Evolutionary conservation across 495 filamentous ascomycete genomes (phyloP).

Genomic region (Symbiotaphrina buchneri): DNA sequence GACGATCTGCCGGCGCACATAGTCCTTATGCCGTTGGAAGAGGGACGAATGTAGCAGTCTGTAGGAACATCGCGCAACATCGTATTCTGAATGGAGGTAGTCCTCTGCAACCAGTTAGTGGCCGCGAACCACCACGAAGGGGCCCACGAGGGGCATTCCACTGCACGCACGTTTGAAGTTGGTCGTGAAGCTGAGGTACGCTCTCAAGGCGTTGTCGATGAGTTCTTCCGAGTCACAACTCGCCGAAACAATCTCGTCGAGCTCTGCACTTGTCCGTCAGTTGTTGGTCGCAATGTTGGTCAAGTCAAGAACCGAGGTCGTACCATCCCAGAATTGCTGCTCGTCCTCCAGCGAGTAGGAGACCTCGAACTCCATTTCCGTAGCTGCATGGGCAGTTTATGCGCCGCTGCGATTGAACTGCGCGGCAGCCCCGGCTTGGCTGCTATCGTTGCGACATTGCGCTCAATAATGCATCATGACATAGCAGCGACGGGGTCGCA

Average conservation of each 20-base stretch:
- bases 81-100: conserved; percentile 65
- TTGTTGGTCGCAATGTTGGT: conserved; percentile 3
- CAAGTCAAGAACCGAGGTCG: conserved; percentile 1
- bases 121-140: conserved; percentile 1
- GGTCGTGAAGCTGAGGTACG: conserved; percentile 60
- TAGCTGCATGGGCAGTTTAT: too few species aligned
- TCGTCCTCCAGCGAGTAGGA: conserved; percentile 55
- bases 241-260: conserved; percentile 55
- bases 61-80: conserved; percentile 66
- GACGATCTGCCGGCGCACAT: conserved; percentile 82
- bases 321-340: conserved; percentile 86
- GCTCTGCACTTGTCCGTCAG: conserved; percentile 25
- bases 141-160: not conserved
- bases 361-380: conserved; percentile 47
- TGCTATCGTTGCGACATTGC: too few species aligned
- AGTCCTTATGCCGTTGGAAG: conserved; percentile 52
- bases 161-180: conserved; percentile 37
- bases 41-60: conserved; percentile 53
- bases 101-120: conserved; percentile 29
- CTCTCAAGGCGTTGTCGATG: conserved; percentile 73
- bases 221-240: conserved; percentile 49
- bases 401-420: too few species aligned
- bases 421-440: too few species aligned
- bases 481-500: too few species aligned
- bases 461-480: too few species aligned